Base-by-base conservation (phyloP, 768 basidiomycete species). In the Suillus placidus region DNA sequence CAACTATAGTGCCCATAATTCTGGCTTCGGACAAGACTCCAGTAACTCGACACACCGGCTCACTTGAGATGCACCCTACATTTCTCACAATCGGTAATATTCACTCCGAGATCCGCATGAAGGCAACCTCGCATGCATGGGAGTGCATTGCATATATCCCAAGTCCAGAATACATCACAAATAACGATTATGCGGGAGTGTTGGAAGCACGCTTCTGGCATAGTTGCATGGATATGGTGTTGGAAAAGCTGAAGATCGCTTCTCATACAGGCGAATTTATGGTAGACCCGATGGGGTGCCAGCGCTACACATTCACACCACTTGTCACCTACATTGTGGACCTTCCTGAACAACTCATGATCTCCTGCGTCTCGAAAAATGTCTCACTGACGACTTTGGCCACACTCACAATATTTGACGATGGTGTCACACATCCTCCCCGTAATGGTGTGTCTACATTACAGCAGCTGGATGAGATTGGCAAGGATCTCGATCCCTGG, bases 191-290 rank as follows among this genome's bases (percentile, higher is more conserved):
- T n/a, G n/a, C n/a, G n/a, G n/a, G n/a, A n/a, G n/a, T 8, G n/a
- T 37, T 20, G n/a, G n/a, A n/a, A n/a, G n/a, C n/a, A n/a, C n/a
- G n/a, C 6, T 0, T 64, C 1, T 64, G 63, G 63, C 79, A 80
- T 55, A 54, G 70, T 38, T 75, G 73, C 63, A 64, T 79, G 2
- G 77, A 80, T 63, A 69, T 76, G 32, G 65, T 79, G 35, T 66
- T 72, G 13, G 18, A 51, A 7, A 74, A 73, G 1, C 67, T 80
- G 43, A 79, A 79, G 57, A 66, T 55, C 23, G 77, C 77, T 1
- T 76, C 77, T 26, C 12, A 61, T 35, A 60, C 71, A 32, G 77
- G 78, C 10, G 61, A 71, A 26, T 66, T 71, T 62, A 71, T 79
- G 71, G 65, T 69, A 16, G 76, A 78, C 55, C 73, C 71, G 0